Conservation (phyloP, 768 basidiomycete genomes). For the Boletus reticulatus region DNA sequence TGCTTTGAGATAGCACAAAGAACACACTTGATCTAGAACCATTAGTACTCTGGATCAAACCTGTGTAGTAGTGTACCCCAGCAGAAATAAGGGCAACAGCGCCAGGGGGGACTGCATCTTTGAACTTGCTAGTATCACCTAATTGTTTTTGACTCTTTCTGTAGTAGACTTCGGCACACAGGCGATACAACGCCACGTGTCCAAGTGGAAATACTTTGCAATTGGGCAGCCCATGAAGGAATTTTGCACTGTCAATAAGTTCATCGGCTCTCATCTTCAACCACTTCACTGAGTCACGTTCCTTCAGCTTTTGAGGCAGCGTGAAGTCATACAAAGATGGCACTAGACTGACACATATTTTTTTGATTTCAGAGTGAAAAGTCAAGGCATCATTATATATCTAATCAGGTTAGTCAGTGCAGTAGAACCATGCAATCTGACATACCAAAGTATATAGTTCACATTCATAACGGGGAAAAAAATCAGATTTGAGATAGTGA, state of each 20-base stretch:
- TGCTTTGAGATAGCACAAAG: neutral
- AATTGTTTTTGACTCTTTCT: neutral
- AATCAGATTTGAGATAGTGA: too few relatives aligned
- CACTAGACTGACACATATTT: neutral
- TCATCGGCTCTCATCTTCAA: neutral
- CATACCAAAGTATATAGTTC: too few relatives aligned
- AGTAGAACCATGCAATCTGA: too few relatives aligned
- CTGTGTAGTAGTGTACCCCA: neutral
- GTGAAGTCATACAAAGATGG: neutral
- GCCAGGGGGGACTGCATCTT: neutral
- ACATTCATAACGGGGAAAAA: neutral
- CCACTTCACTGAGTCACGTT: neutral
- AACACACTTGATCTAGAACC: neutral
- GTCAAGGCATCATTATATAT: too few relatives aligned
- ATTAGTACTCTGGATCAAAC: neutral
- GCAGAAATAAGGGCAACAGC: neutral
- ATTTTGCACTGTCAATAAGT: neutral
- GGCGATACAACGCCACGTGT: neutral
- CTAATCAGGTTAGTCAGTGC: too few relatives aligned
- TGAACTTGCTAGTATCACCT: neutral
- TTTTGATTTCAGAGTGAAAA: too few relatives aligned
- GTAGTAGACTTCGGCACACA: neutral
- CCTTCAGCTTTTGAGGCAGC: neutral
- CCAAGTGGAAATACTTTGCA: neutral
- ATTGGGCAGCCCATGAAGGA: neutral